Evolutionary conservation across 805 yeast species (phyloP).

Genomic region (Hanseniaspora vineae): DNA sequence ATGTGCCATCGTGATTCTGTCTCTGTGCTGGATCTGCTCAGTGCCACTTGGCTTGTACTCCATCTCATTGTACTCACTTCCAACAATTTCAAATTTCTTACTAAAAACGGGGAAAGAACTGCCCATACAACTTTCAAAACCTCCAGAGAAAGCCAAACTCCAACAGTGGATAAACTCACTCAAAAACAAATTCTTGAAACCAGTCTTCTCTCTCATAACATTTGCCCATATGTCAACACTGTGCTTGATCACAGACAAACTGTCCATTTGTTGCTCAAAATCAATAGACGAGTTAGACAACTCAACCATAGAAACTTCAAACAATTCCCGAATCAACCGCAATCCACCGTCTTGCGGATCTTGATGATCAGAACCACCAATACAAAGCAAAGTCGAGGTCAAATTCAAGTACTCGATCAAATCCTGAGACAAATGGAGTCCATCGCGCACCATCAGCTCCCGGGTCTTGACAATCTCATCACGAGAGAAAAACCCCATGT

Average conservation of each 20-base stretch:
- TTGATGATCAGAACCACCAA: constrained; percentile 7
- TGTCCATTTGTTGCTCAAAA: constrained; percentile 30
- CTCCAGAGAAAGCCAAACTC: constrained; percentile 48
- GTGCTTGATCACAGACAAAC: constrained; percentile 42
- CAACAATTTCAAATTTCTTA: constrained; percentile 35
- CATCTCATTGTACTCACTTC: constrained; percentile 63
- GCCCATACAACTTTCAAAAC: constrained; percentile 50
- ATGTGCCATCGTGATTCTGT: background rate
- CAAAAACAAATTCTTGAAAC: constrained; percentile 44
- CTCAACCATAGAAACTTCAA: background rate
- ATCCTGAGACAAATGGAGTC: background rate
- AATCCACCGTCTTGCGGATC: constrained; percentile 12
- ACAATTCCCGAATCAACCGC: constrained; percentile 4
- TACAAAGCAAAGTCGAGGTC: constrained; percentile 9
- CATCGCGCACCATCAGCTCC: background rate
- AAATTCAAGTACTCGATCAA: background rate
- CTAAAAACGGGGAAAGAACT: background rate
- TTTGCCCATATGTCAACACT: constrained; percentile 76
- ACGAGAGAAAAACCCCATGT: constrained; percentile 19
- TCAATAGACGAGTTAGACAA: background rate
- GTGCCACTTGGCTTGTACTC: constrained; percentile 80
- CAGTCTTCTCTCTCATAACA: constrained; percentile 53
- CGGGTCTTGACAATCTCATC: constrained; percentile 9
- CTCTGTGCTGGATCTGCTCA: constrained; percentile 35
- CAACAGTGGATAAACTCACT: constrained; percentile 59